phyloP scores from a whole-genome alignment of 148 eudicot genomes.

The Rhododendron ferrugineum region DNA sequence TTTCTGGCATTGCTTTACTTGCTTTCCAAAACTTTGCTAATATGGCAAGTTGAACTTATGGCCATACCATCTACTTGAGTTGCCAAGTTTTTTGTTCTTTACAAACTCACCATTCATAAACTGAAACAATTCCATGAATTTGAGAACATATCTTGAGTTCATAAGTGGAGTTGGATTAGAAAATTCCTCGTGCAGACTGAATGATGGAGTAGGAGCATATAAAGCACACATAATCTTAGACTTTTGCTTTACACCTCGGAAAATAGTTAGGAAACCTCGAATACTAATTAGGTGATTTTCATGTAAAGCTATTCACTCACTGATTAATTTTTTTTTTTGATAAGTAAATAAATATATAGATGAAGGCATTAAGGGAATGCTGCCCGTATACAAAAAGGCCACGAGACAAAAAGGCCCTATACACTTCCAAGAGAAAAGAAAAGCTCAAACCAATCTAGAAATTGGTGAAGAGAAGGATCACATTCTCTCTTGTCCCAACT shows the following conservation, averaged over 20 bases:
- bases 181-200: neutral
- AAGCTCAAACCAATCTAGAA: too few relatives aligned
- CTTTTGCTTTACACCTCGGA: neutral
- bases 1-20: neutral
- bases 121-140: neutral
- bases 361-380: too few relatives aligned
- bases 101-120: neutral
- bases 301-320: neutral
- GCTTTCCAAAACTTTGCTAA: neutral
- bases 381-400: too few relatives aligned
- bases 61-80: neutral
- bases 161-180: neutral
- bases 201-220: neutral
- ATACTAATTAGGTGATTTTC: neutral
- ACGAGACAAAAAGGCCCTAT: too few relatives aligned
- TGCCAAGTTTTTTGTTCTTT: neutral
- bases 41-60: neutral
- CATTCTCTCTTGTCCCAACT: too few relatives aligned
- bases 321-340: too few relatives aligned
- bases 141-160: neutral
- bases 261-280: neutral
- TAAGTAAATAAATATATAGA: too few relatives aligned
- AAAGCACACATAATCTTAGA: neutral
- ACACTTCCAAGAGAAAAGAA: too few relatives aligned
- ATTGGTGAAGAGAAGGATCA: too few relatives aligned